Evolutionary conservation across 1,284 basidiomycete genomes (phyloP).

Genomic region (Leccinum griseonigrum): DNA sequence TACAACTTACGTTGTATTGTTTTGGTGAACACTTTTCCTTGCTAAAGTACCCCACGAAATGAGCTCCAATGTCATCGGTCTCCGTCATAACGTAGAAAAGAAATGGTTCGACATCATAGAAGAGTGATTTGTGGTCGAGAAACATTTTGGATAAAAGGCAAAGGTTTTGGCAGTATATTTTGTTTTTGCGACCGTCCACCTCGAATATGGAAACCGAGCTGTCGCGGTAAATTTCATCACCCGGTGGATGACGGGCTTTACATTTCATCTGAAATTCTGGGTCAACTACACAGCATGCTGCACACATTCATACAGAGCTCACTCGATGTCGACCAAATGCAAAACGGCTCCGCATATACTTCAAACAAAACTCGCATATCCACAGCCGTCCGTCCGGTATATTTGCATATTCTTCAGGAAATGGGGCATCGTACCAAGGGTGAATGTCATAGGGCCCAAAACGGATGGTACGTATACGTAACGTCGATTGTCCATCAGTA

Average conservation of each 20-base stretch:
- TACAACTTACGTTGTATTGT: constrained; percentile 98
- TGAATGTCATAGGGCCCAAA: constrained; percentile 96
- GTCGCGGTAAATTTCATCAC: constrained; percentile 98
- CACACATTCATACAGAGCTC: constrained; percentile 28
- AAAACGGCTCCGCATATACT: constrained; percentile 97
- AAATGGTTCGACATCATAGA: constrained; percentile 99
- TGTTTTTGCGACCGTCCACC: constrained; percentile 97
- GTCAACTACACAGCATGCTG: constrained; percentile 17
- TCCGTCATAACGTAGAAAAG: constrained; percentile 98
- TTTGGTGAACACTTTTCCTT: constrained; percentile 98
- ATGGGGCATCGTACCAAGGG: constrained; percentile 99
- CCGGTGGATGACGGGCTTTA: constrained; percentile 92
- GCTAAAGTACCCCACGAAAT: constrained; percentile 98
- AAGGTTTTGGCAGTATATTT: constrained; percentile 99
- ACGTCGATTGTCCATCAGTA: constrained; percentile 36
- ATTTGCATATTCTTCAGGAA: constrained; percentile 95
- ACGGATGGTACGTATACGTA: constrained; percentile 84
- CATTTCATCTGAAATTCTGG: constrained; percentile 76
- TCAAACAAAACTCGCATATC: constrained; percentile 98
- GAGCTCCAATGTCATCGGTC: constrained; percentile 84
- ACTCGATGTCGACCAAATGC: constrained; percentile 86
- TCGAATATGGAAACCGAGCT: constrained; percentile 91
- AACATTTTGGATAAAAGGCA: constrained; percentile 99
- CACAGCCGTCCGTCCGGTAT: constrained; percentile 92
- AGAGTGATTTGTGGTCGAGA: constrained; percentile 98